These are phyloP conservation scores for Solanum clarkiae DNA, from an alignment of 257 asterid genomes.

Conservation along the genomic window DNA sequence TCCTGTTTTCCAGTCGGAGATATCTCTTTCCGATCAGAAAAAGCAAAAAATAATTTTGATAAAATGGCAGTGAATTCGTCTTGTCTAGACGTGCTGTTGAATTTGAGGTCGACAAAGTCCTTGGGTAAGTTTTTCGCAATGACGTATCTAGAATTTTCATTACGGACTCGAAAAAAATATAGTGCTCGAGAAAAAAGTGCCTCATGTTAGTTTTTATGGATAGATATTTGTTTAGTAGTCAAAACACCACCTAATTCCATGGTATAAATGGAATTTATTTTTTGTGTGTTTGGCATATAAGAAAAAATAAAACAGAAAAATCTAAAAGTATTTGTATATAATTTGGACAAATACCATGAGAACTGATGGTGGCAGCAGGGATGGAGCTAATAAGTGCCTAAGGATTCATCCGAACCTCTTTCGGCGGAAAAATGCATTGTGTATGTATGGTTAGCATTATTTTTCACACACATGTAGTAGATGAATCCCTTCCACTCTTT, in stretches of 20 bases:
- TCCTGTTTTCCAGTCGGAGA: not conserved
- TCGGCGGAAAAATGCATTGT: too few species aligned
- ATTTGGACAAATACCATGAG: not conserved
- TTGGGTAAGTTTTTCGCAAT: conserved; percentile 30
- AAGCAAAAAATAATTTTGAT: not conserved
- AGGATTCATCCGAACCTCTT: too few species aligned
- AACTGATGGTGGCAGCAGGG: too few species aligned
- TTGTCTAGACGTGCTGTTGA: conserved; percentile 86
- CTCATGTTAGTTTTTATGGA: too few species aligned
- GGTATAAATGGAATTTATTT: not conserved
- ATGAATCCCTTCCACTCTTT: too few species aligned
- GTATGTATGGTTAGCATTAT: too few species aligned
- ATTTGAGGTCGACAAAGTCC: conserved; percentile 79
- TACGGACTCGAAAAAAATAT: not conserved
- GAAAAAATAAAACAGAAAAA: not conserved
- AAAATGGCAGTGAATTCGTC: conserved; percentile 79
- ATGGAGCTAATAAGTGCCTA: too few species aligned
- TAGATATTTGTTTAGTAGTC: too few species aligned
- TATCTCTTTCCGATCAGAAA: not conserved
- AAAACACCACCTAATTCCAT: too few species aligned
- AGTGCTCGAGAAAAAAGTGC: not conserved
- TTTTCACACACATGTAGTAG: too few species aligned
- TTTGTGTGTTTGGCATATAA: not conserved
- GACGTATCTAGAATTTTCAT: not conserved
- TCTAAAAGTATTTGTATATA: not conserved